Percentiles rank a stretch among this genome's conserved stretches.
Conservation (phyloP, 768 basidiomycete genomes). For the Phaeolepiota aurea region DNA sequence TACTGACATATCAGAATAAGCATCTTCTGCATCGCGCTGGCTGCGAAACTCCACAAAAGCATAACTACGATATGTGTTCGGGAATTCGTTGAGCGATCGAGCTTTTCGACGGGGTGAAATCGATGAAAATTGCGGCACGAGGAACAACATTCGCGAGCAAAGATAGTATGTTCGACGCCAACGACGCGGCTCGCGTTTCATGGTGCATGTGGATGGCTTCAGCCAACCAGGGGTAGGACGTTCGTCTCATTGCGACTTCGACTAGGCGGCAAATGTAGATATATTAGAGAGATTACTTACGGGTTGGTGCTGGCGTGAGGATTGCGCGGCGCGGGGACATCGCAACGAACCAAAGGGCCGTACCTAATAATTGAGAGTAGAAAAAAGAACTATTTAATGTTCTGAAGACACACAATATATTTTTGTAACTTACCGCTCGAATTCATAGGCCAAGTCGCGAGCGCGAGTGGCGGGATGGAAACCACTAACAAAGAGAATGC, state of each 20-base stretch:
- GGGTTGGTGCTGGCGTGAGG: slow-evolving; percentile 67
- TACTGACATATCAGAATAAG: slow-evolving; percentile 76
- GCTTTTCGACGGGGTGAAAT: slow-evolving; percentile 26
- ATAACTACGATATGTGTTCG: slow-evolving; percentile 51
- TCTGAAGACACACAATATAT: slow-evolving; percentile 1
- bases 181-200: slow-evolving; percentile 10
- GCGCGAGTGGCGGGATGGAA: slow-evolving; percentile 81
- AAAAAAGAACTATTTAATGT: too few species aligned
- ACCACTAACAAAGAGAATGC: slow-evolving; percentile 82
- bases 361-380: slow-evolving; percentile 53
- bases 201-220: slow-evolving; percentile 17
- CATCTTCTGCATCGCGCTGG: slow-evolving; percentile 72
- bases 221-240: slow-evolving; percentile 2
- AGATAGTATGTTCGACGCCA: slow-evolving; percentile 14
- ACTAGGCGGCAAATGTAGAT: slow-evolving; percentile 14
- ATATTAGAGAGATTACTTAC: slow-evolving; percentile 47
- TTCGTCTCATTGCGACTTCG: slow-evolving; percentile 4
- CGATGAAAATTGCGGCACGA: slow-evolving; percentile 19
- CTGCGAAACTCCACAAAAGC: slow-evolving; percentile 83
- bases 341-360: slow-evolving; percentile 80
- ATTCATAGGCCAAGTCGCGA: slow-evolving; percentile 77
- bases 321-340: slow-evolving; percentile 83
- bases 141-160: slow-evolving; percentile 13
- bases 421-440: slow-evolving; percentile 67
- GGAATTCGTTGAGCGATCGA: slow-evolving; percentile 52